Conservation (phyloP, 352 stramenopile species). For the Peronospora belbahrii region DNA sequence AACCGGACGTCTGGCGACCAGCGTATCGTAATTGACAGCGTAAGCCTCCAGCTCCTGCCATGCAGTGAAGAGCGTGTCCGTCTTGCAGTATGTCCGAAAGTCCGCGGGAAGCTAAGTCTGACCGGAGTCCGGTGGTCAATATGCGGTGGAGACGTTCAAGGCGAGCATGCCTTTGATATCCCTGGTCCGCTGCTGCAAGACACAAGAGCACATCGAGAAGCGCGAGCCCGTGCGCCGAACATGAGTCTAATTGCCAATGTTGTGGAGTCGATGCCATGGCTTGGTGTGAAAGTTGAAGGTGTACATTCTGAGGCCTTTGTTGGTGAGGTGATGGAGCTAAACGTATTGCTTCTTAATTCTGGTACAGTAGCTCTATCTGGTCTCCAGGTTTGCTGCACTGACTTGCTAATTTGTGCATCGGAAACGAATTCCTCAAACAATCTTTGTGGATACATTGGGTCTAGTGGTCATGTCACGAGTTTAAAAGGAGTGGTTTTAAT, state of each 20-base stretch:
- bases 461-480: conserved; percentile 56
- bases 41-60: conserved; percentile 69
- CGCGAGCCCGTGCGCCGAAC: conserved; percentile 63
- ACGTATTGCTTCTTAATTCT: conserved; percentile 47
- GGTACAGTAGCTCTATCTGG: conserved; percentile 41
- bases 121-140: conserved; percentile 78
- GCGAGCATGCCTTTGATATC: conserved; percentile 76
- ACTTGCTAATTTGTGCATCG: conserved; percentile 50
- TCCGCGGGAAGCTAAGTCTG: conserved; percentile 51
- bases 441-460: conserved; percentile 48
- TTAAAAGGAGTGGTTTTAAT: conserved; percentile 40
- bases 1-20: conserved; percentile 11
- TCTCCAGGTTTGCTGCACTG: conserved; percentile 59
- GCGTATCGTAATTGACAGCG: conserved; percentile 49
- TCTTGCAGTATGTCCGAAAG: conserved; percentile 51
- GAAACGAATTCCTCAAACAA: conserved; percentile 14
- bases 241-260: conserved; percentile 68
- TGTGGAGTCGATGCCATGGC: conserved; percentile 69
- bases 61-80: conserved; percentile 71
- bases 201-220: conserved; percentile 64
- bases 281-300: conserved; percentile 57
- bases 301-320: conserved; percentile 39
- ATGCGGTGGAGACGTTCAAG: conserved; percentile 69
- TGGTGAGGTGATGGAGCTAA: conserved; percentile 53
- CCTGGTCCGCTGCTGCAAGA: conserved; percentile 75